Percentiles rank a stretch among this genome's conserved stretches.
Evolutionary conservation across 2,329 filamentous ascomycete species (phyloP).

Genomic region (Pseudodiploospora longispora): DNA sequence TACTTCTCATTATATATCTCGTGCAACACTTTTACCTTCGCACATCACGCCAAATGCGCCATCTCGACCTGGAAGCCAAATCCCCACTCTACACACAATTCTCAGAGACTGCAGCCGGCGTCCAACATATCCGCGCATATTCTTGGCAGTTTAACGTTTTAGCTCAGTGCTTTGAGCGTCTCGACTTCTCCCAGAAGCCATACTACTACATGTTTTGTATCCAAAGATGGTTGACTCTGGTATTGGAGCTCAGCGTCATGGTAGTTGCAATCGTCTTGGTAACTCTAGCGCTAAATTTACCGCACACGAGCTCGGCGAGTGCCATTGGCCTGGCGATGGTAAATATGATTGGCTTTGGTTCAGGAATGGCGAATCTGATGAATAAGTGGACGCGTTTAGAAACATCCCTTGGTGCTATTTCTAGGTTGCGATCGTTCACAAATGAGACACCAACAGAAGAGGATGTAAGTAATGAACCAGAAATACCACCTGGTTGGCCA

Average conservation of each 20-base stretch:
- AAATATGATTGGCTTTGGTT: background rate
- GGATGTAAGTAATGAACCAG: background rate
- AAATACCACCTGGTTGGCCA: slow-evolving; percentile 21
- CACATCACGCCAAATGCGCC: slow-evolving; percentile 51
- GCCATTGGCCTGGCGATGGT: slow-evolving; percentile 16
- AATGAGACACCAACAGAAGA: slow-evolving; percentile 8
- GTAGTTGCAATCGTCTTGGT: slow-evolving; percentile 39
- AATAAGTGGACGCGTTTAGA: slow-evolving; percentile 1
- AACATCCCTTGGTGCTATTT: slow-evolving; percentile 5
- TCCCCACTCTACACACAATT: slow-evolving; percentile 37
- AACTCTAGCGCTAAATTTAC: slow-evolving; percentile 29
- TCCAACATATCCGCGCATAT: slow-evolving; percentile 42
- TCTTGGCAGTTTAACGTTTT: slow-evolving; percentile 33
- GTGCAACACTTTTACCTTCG: slow-evolving; percentile 50
- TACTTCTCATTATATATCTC: slow-evolving; percentile 35
- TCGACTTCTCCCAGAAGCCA: slow-evolving; percentile 39
- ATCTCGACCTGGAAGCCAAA: slow-evolving; percentile 52
- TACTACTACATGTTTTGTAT: slow-evolving; percentile 41
- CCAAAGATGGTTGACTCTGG: slow-evolving; percentile 41
- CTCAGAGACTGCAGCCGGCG: slow-evolving; percentile 37
- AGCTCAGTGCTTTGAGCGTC: slow-evolving; percentile 23
- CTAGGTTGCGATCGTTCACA: slow-evolving; percentile 14
- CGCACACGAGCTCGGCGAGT: slow-evolving; percentile 16
- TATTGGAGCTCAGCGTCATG: slow-evolving; percentile 39
- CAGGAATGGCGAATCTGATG: too few relatives aligned